A percentile compares a stretch with the other conserved stretches of the same genome.
Conservation (phyloP, 305 asterid species). For the Withania somnifera region DNA sequence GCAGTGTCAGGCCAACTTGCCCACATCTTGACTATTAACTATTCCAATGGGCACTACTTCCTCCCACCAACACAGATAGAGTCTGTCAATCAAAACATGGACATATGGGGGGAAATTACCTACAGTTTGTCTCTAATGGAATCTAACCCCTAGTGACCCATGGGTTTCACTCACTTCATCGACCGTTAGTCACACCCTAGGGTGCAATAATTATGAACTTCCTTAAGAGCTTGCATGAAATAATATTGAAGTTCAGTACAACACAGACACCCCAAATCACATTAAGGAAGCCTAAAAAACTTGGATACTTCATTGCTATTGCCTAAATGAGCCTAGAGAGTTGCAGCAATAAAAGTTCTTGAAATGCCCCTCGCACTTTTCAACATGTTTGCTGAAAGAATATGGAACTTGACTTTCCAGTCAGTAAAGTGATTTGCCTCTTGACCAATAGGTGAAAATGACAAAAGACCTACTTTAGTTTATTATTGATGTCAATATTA, state of each 20-base stretch:
- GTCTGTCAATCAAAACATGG: neutral
- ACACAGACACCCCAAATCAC: neutral
- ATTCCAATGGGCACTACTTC: neutral
- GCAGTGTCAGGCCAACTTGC: neutral
- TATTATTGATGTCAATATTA: neutral
- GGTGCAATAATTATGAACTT: neutral
- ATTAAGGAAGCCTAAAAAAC: neutral
- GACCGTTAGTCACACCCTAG: neutral
- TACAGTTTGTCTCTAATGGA: neutral
- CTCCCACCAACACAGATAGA: neutral
- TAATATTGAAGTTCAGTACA: neutral
- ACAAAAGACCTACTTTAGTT: neutral
- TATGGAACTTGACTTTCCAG: neutral
- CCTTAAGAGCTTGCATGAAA: neutral
- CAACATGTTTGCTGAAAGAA: neutral
- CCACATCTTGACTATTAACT: neutral
- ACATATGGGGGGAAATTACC: neutral
- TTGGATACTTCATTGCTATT: neutral
- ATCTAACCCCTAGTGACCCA: neutral
- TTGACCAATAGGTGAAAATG: neutral
- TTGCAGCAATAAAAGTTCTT: neutral
- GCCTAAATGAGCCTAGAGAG: neutral
- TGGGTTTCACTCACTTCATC: neutral
- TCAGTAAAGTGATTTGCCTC: neutral
- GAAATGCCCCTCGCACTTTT: neutral